A percentile compares a stretch with the other conserved stretches of the same genome.
phyloP scores from a whole-genome alignment of 768 basidiomycete species.

The Royoungia palumana region DNA sequence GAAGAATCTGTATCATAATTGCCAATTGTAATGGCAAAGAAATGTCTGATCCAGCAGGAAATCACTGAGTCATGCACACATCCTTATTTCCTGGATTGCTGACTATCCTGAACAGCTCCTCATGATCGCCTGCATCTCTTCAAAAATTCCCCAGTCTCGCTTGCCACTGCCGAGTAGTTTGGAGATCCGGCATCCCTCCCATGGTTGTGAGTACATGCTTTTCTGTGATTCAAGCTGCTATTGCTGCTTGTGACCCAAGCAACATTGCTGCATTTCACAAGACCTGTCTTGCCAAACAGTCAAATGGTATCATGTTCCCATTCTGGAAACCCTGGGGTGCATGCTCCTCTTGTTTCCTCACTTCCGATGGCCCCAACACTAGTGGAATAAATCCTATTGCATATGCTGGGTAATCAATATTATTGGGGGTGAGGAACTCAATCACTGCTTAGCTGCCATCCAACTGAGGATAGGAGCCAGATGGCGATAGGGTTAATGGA shows the following conservation, averaged over 20 bases:
- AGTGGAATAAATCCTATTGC: constrained; percentile 23
- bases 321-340: constrained; percentile 35
- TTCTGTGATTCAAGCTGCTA: no score
- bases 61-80: constrained; percentile 5
- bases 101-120: constrained; percentile 18
- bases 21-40: constrained; percentile 20
- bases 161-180: constrained; percentile 11
- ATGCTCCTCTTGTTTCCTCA: constrained; percentile 20
- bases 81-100: constrained; percentile 17
- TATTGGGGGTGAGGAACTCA: constrained; percentile 23
- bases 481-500: no score
- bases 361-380: constrained; percentile 28
- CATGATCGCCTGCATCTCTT: constrained; percentile 11
- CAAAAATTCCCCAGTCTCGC: constrained; percentile 12
- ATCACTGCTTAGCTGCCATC: constrained; percentile 24
- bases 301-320: constrained; percentile 12
- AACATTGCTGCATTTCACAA: neutral
- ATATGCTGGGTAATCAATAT: constrained; percentile 4
- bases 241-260: neutral
- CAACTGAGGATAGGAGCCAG: constrained; percentile 13
- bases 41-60: constrained; percentile 27
- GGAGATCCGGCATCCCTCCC: constrained; percentile 7
- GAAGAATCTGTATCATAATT: constrained; percentile 31
- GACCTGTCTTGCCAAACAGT: neutral
- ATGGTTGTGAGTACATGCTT: constrained; percentile 4